These are phyloP conservation scores for Lindgomyces ingoldianus DNA, from an alignment of 495 filamentous ascomycete genomes.

Conservation along the genomic window DNA sequence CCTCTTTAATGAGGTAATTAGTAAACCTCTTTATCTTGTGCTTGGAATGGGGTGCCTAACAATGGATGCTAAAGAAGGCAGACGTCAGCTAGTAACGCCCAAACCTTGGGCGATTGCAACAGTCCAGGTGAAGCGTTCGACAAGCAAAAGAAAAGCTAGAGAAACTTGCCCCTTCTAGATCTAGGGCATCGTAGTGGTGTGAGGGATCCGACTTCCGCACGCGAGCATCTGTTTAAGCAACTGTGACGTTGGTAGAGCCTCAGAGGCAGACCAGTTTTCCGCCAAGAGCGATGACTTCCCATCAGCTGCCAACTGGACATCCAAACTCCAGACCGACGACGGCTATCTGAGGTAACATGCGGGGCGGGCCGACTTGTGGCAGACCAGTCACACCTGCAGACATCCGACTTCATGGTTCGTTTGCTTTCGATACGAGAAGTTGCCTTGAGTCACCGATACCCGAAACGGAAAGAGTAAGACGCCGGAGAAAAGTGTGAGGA, in stretches of 20 bases:
- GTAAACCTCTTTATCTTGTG: not conserved
- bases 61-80: too few species aligned
- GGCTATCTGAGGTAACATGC: constrained; percentile 15
- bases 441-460: constrained; percentile 23
- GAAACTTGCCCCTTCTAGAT: not conserved
- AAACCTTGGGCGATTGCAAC: not conserved
- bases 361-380: constrained; percentile 10
- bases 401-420: not conserved
- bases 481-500: not conserved
- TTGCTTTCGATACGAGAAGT: not conserved
- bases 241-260: constrained; percentile 22
- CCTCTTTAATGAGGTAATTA: not conserved
- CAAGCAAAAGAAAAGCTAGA: not conserved
- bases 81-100: not conserved
- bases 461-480: not conserved
- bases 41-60: not conserved
- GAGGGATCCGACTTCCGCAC: constrained; percentile 6
- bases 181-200: not conserved
- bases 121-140: not conserved
- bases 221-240: not conserved
- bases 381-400: constrained; percentile 6
- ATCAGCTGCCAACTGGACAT: constrained; percentile 6
- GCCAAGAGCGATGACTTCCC: constrained; percentile 25
- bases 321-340: constrained; percentile 10
- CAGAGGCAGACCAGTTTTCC: not conserved